Conservation (phyloP, 2,329 filamentous ascomycete genomes). For the Capronia coronata region DNA sequence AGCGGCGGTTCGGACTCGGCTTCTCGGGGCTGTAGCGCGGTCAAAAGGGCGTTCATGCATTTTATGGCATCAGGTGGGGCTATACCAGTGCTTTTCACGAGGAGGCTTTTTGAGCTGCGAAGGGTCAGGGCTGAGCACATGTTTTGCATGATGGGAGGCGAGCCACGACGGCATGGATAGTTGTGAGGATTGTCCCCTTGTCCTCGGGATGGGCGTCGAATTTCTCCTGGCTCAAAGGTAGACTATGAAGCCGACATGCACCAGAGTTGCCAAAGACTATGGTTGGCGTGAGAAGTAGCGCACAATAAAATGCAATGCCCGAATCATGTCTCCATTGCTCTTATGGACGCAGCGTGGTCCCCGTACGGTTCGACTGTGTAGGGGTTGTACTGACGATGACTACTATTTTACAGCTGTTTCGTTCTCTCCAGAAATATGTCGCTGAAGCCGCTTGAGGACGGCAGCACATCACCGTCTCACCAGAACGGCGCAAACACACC, state of each 20-base stretch:
- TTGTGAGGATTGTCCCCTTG: too few species aligned
- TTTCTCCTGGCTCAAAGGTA: background rate
- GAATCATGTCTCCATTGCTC: too few species aligned
- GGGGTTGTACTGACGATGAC: background rate
- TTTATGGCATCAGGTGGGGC: background rate
- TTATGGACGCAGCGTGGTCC: too few species aligned
- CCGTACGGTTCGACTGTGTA: too few species aligned
- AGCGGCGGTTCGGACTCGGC: background rate
- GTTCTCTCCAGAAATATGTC: too few species aligned
- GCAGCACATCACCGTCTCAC: constrained; percentile 9
- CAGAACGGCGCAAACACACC: constrained; percentile 50
- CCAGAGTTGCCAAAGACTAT: background rate
- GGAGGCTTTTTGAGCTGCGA: background rate
- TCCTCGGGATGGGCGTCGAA: background rate
- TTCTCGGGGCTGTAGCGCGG: background rate
- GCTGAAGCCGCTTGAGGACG: too few species aligned
- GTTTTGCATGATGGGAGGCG: background rate
- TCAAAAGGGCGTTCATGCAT: background rate
- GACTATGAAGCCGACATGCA: background rate
- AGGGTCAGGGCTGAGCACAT: too few species aligned
- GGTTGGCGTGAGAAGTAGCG: background rate
- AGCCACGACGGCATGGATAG: too few species aligned
- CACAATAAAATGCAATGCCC: background rate
- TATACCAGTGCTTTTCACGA: background rate
- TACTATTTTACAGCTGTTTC: too few species aligned